Conservation (phyloP, 139 green algal species). For the Chara braunii region DNA sequence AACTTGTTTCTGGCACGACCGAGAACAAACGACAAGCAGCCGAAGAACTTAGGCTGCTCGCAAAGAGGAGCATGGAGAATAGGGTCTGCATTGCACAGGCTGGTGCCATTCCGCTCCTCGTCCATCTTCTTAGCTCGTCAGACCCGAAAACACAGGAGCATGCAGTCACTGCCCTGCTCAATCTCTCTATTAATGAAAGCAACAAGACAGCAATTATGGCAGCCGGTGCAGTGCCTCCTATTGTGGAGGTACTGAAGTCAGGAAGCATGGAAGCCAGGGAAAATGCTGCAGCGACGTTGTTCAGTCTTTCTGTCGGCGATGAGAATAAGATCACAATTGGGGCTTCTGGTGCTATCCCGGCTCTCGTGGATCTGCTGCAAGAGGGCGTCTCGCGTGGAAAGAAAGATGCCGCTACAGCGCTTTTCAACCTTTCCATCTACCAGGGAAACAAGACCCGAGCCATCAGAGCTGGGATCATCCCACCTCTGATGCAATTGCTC, state of each 20-base stretch:
- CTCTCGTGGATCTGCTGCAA: constrained; percentile 25
- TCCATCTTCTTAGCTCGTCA: constrained; percentile 8
- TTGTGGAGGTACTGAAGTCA: constrained; percentile 18
- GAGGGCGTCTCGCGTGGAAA: constrained; percentile 9
- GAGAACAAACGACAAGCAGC: too few relatives aligned
- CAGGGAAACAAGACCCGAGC: constrained; percentile 26
- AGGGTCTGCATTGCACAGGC: constrained; percentile 12
- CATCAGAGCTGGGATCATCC: constrained; percentile 15
- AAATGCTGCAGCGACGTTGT: constrained; percentile 30
- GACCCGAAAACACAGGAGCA: constrained; percentile 32
- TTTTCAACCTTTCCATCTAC: constrained; percentile 38
- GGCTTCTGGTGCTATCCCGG: constrained; percentile 21
- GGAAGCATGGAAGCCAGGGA: constrained; percentile 30
- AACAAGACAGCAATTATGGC: constrained; percentile 32
- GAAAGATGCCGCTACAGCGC: constrained; percentile 30
- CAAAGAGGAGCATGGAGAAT: constrained; percentile 30
- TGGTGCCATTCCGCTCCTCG: constrained; percentile 18
- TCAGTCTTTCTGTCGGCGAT: constrained; percentile 31
- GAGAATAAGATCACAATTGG: constrained; percentile 33
- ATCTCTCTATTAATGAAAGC: constrained; percentile 30
- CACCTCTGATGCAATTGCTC: constrained; percentile 22
- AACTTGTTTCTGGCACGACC: too few relatives aligned
- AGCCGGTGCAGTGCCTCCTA: constrained; percentile 7
- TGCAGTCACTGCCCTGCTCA: constrained; percentile 35
- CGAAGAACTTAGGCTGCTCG: constrained; percentile 20